Base-by-base conservation (phyloP, 78 protist species). In the Cavenderia fasciculata region DNA sequence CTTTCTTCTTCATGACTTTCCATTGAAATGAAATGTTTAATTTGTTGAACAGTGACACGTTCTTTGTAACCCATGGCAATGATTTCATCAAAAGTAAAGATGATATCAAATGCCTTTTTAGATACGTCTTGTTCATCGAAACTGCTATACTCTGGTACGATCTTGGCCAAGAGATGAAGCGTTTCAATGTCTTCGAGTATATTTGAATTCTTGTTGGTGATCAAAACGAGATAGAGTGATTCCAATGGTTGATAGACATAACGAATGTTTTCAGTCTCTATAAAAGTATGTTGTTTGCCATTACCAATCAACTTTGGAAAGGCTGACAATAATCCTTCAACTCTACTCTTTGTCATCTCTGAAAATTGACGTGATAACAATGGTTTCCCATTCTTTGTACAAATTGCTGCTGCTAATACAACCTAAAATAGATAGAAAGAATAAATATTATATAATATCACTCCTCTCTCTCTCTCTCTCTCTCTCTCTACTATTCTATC, bases 241-340 rank as follows among this genome's bases (percentile, higher is more conserved):
- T 98, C 99, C 61, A 98, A 12, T 27, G 99, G 99, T 86, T 96
- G 99, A 94, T 98, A 98, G 31, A 98, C 98, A 49, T 98, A 98
- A 57, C 99, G 95, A 4, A 63, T 92, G 68, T 74, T 70, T 36
- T 96, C 99, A 1, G 99, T 97, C 79, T 97, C 99, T 12, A 97
- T 91, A 29, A 84, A 97, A 0, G 99, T 98, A 85, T 96, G 98
- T 88, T 97, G 99, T 68, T 78, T 72, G 1, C 85, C 96, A n/a
- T 56, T 16, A n/a, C 86, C 93, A 62, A 95, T 51, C 12, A 97
- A 96, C 94, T 98, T 97, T 21, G 99, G 98, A 40, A 98, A 97
- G 16, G 98, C 98, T 0, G 99, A 95, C 19, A 97, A 62, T 41
- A 97, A 89, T 3, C 99, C 99, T 68, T 97, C 99, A 18, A 98